These are phyloP conservation scores for Nannizziopsis arthrosporioides DNA, from an alignment of 2,329 filamentous ascomycete species.

Conservation along the genomic window DNA sequence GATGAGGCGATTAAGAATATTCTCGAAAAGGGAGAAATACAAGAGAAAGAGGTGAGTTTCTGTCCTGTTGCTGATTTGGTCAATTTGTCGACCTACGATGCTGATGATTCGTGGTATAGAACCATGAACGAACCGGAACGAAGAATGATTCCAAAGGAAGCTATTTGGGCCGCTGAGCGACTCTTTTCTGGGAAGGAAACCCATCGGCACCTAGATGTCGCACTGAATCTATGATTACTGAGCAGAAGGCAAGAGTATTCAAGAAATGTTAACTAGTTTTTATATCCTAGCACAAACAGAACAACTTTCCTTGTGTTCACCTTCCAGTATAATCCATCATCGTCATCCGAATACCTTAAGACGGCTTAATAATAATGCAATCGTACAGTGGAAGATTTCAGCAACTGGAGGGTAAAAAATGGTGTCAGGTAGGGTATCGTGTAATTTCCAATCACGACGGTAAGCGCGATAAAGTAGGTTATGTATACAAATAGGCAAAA, in stretches of 20 bases:
- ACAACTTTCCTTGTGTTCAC: too few species aligned
- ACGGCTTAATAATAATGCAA: too few species aligned
- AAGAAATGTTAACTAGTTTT: too few species aligned
- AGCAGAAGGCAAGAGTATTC: too few species aligned
- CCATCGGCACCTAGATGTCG: too few species aligned
- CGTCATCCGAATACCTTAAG: too few species aligned
- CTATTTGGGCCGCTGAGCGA: conserved; percentile 8
- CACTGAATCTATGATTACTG: too few species aligned
- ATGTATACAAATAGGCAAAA: conserved; percentile 5
- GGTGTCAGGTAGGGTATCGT: conserved; percentile 2
- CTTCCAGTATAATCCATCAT: too few species aligned
- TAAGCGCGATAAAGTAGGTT: conserved; percentile 1
- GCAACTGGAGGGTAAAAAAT: neutral
- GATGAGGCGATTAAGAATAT: conserved; percentile 77
- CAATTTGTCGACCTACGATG: neutral
- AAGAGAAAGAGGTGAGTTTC: conserved; percentile 46
- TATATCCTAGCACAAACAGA: too few species aligned
- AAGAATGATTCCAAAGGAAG: conserved; percentile 22
- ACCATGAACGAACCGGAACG: conserved; percentile 23
- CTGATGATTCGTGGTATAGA: conserved; percentile 18
- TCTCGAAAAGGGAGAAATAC: conserved; percentile 59
- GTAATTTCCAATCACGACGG: conserved; percentile 1
- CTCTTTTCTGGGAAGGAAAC: neutral
- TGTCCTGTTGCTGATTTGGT: neutral
- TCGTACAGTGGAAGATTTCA: neutral